These are phyloP conservation scores for Skeletonema grethae DNA, from an alignment of 108 stramenopile genomes.

Conservation along the genomic window DNA sequence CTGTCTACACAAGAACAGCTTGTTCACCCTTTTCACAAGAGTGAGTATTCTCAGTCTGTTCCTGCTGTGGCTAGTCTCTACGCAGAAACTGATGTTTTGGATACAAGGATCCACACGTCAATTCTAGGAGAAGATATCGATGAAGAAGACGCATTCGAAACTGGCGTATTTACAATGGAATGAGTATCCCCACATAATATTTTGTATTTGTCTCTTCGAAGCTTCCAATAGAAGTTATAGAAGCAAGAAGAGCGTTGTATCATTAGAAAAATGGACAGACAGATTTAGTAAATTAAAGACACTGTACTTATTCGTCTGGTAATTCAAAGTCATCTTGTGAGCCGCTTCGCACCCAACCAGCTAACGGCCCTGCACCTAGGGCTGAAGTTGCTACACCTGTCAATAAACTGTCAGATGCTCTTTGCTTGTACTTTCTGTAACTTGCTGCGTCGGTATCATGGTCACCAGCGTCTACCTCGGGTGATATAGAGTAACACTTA, in stretches of 20 bases:
- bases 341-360: constrained; percentile 30
- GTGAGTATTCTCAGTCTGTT: constrained; percentile 5
- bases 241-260: not conserved
- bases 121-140: not conserved
- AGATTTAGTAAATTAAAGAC: not conserved
- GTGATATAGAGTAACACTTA: constrained; percentile 16
- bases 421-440: constrained; percentile 29
- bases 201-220: not conserved
- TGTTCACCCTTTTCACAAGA: constrained; percentile 32
- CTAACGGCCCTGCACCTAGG: constrained; percentile 12
- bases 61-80: not conserved
- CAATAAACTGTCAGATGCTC: not conserved
- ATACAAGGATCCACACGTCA: not conserved
- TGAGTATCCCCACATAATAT: not conserved
- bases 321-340: constrained; percentile 17
- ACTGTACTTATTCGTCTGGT: not conserved
- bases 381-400: not conserved
- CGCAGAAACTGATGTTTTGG: not conserved
- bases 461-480: not conserved
- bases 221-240: not conserved
- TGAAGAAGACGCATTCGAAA: not conserved
- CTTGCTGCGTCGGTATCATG: not conserved
- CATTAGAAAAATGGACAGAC: not conserved
- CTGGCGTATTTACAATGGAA: constrained; percentile 1
- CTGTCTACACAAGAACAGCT: constrained; percentile 12